These are phyloP conservation scores for Fraxinus xanthoxyloides DNA, from an alignment of 305 asterid genomes.

Conservation along the genomic window DNA sequence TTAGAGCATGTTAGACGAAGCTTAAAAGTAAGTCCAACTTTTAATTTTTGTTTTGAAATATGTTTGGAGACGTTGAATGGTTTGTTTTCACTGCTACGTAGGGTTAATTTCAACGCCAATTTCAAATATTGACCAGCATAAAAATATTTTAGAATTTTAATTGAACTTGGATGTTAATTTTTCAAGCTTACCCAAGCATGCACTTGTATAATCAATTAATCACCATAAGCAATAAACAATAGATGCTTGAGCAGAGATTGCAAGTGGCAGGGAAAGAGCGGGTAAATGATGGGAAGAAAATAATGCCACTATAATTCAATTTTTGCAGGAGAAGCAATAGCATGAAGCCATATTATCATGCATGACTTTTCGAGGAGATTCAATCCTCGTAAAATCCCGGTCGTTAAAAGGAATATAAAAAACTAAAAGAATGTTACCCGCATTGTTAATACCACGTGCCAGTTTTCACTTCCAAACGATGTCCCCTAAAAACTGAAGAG, in stretches of 20 bases:
- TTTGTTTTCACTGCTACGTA: not conserved
- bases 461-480: constrained; percentile 62
- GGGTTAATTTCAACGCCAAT: not conserved
- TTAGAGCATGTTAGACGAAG: not conserved
- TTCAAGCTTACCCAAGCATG: not conserved
- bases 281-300: not conserved
- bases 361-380: not conserved
- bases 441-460: not conserved
- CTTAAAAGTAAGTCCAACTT: not conserved
- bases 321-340: not conserved
- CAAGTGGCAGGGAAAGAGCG: not conserved
- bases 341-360: not conserved
- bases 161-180: not conserved
- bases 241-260: not conserved
- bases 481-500: constrained; percentile 87
- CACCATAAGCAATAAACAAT: not conserved
- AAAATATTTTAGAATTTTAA: not conserved
- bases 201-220: not conserved
- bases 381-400: not conserved
- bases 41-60: not conserved
- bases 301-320: not conserved
- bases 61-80: not conserved
- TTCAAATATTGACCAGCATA: not conserved
- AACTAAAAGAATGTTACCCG: constrained; percentile 13
- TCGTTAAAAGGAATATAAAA: not conserved